Evolutionary conservation across 2,329 filamentous ascomycete genomes (phyloP), one percentile per base, ranked within the genome.

Genomic region (Alternaria consortialis): DNA sequence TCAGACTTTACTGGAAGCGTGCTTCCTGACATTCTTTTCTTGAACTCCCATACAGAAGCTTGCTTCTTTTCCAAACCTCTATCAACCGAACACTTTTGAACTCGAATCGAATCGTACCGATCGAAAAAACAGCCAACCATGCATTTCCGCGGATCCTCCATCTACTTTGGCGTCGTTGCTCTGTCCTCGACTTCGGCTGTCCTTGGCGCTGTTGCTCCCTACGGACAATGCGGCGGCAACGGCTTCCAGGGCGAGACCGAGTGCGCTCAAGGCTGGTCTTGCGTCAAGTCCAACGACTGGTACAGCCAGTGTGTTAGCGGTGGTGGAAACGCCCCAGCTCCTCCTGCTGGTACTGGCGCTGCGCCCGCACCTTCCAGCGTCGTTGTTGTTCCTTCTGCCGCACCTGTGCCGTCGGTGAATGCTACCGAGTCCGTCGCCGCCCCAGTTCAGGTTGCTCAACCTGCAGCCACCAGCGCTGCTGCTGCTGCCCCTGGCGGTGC

Each of bases 141-240:
- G 72, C 67, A 72, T 53, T 47, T 73, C 60, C 56, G 58, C 27
- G 66, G 62, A 46, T 60, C 62, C 11, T 64, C 66, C 52, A 56
- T 74, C 53, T 73, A 74, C 64, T 62, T 75, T 47, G 66, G 65
- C 51, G 71, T 74, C 53, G 64, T 73, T n/a, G 66, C 65, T 53
- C 60, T 75, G 20, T 65, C 70, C 4, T 70, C 68, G 44, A 75
- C 74, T 43, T 65, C 69, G 12, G 70, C 68, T 43, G 71, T 73
- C 52, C 67, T 75, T 36, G 72, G 71, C 37, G 70, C 69, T 15
- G 71, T 74, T 46, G 60, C 61, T 27, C 66, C 67, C 15, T 84
- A 80, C 63, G 79, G 79, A 12, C 82, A 83, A 69, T 84, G 82
- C 66, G 82, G 82, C 60, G 83, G 82, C 25, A 68, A 69, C 23